A percentile compares a stretch with the other conserved stretches of the same genome.
Conservation (phyloP, 2,329 filamentous ascomycete genomes). For the Chaetomium strumarium region DNA sequence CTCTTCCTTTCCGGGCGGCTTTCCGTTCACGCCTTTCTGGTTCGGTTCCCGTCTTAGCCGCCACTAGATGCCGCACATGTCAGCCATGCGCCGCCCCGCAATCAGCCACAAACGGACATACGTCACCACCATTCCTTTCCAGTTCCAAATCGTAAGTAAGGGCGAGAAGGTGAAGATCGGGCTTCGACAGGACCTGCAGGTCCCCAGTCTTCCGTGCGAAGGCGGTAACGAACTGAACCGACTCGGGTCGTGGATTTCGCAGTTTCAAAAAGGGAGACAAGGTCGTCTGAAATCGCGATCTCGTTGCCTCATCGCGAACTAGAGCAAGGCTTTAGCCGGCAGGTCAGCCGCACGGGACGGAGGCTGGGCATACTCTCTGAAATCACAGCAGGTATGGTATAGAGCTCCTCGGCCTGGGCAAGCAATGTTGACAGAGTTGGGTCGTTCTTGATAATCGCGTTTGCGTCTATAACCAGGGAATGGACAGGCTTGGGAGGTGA, state of each 20-base stretch:
- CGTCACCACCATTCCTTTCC: constrained; percentile 78
- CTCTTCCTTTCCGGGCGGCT: constrained; percentile 45
- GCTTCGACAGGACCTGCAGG: constrained; percentile 75
- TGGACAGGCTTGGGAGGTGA: constrained; percentile 19
- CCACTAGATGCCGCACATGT: constrained; percentile 42
- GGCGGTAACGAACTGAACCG: constrained; percentile 70
- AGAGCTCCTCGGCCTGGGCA: constrained; percentile 66
- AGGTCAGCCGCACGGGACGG: neutral
- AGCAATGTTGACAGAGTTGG: constrained; percentile 78
- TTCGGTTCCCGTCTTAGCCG: constrained; percentile 70
- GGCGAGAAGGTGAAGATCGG: constrained; percentile 84
- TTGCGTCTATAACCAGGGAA: constrained; percentile 75
- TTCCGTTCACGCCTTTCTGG: constrained; percentile 72
- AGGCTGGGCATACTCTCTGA: constrained; percentile 52
- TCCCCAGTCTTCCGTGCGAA: constrained; percentile 91
- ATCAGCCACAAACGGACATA: neutral
- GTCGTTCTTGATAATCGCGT: constrained; percentile 89
- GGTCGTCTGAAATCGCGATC: constrained; percentile 74
- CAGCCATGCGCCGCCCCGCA: neutral
- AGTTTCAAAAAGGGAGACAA: constrained; percentile 80
- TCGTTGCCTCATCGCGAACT: constrained; percentile 67
- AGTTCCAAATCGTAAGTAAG: constrained; percentile 92
- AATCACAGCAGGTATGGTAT: constrained; percentile 81
- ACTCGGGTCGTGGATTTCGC: constrained; percentile 67
- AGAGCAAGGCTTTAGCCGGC: neutral